A percentile compares a stretch with the other conserved stretches of the same genome.
Conservation (phyloP, 305 asterid genomes). For the Fraxinus sp. region DNA sequence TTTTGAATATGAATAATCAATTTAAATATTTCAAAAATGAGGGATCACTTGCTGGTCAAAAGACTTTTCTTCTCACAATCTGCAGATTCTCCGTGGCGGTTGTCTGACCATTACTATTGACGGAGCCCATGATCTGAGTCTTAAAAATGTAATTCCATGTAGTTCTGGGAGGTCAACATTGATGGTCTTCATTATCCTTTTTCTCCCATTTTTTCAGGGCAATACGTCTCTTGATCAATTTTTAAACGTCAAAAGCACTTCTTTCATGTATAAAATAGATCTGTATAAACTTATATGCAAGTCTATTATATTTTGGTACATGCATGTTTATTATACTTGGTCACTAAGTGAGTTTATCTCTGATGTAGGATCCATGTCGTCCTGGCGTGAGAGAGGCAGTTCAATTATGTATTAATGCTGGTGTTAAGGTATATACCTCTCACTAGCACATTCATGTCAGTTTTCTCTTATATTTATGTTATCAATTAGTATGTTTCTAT, state of each 20-base stretch:
- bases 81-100: constrained; percentile 1
- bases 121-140: not conserved
- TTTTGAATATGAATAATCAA: constrained; percentile 4
- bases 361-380: constrained; percentile 89
- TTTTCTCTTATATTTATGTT: not conserved
- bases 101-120: not conserved
- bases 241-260: constrained; percentile 3
- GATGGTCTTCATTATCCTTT: not conserved
- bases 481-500: not conserved
- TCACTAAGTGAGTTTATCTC: constrained; percentile 17
- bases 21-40: constrained; percentile 6
- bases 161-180: not conserved
- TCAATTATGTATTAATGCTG: constrained; percentile 73
- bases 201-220: not conserved
- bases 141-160: not conserved
- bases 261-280: not conserved
- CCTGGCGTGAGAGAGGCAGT: constrained; percentile 83
- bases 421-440: constrained; percentile 67
- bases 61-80: constrained; percentile 7
- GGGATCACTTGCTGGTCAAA: not conserved
- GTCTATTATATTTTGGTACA: not conserved
- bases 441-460: not conserved
- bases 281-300: not conserved
- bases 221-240: not conserved
- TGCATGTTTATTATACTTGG: not conserved